Evolutionary conservation across 225 moss, liverwort and hornwort genomes (phyloP), one percentile per base, ranked within the genome.

Genomic region (Bryum argenteum): DNA sequence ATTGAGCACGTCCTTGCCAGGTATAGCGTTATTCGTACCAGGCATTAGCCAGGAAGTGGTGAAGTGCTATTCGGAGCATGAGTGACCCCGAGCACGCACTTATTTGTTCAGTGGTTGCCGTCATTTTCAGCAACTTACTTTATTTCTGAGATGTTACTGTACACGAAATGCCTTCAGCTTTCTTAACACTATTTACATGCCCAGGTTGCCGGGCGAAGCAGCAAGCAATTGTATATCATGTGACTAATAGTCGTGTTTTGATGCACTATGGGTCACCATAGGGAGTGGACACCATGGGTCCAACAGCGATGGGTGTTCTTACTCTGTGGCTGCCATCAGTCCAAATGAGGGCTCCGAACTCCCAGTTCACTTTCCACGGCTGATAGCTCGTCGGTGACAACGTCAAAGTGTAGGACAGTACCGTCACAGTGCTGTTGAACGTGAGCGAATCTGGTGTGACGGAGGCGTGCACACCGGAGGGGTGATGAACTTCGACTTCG

Each of bases 261-360:
- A 69, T 37, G 1, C 41, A 1, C 9, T 62, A 67, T 1, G 33
- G 39, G 43, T n/a, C n/a, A n/a, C n/a, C n/a, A n/a, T 9, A 68
- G 22, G 79, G 67, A 15, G 42, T 75, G 8, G 75, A 8, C 16
- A 79, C 3, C 45, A 67, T 67, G 58, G 80, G 74, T 56, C 80
- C 84, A 18, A 84, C 79, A 50, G 77, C 79, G 1, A 84, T 65
- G 23, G 81, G 76, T 42, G 80, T 79, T 58, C 79, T 50, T 33
- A 87, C 87, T 6, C 53, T 69, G 14, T 87, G 87, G 10, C 58
- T 70, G 16, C 63, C 74, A 74, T 87, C 87, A 2, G 69, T 58
- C 87, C 87, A 87, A 38, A 77, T 43, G 20, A 87, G 61, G 12
- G 57, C 66, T 8, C 87, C 81, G 4, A 81, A 87, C 37, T 71